Percentiles rank a stretch among this genome's conserved stretches.
These are phyloP conservation scores for Yamadazyma philogaea DNA, from an alignment of 805 yeast genomes.

Conservation along the genomic window DNA sequence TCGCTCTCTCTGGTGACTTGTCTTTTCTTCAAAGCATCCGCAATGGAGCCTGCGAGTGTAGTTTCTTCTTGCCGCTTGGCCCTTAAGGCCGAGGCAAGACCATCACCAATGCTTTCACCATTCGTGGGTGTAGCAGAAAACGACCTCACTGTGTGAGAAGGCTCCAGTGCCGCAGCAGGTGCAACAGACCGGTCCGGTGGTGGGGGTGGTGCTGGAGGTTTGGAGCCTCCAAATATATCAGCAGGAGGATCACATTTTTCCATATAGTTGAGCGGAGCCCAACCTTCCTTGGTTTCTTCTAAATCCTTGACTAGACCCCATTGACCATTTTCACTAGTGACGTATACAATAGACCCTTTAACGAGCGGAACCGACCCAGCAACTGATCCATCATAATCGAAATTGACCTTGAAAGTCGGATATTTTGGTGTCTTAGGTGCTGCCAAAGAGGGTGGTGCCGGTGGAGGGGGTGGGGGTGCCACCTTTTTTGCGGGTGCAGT, in stretches of 20 bases:
- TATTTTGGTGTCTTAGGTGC: constrained; percentile 52
- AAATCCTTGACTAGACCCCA: constrained; percentile 89
- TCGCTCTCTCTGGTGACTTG: constrained; percentile 61
- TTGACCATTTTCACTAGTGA: constrained; percentile 74
- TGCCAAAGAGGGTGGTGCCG: constrained; percentile 67
- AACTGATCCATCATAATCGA: constrained; percentile 86
- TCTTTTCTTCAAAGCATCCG: constrained; percentile 80
- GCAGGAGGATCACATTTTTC: constrained; percentile 54
- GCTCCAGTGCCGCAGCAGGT: constrained; percentile 11
- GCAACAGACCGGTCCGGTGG: constrained; percentile 26
- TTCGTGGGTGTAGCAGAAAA: constrained; percentile 19
- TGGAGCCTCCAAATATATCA: constrained; percentile 18
- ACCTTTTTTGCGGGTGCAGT: constrained; percentile 50
- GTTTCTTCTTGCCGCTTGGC: constrained; percentile 61
- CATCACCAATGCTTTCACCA: constrained; percentile 42
- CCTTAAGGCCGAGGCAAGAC: constrained; percentile 66
- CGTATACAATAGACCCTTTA: constrained; percentile 72
- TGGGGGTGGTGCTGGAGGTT: constrained; percentile 32
- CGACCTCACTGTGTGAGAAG: constrained; percentile 20
- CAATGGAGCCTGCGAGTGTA: constrained; percentile 76
- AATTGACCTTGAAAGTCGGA: constrained; percentile 82
- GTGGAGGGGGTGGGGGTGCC: constrained; percentile 48
- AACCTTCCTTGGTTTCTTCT: constrained; percentile 81
- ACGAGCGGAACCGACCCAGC: constrained; percentile 73
- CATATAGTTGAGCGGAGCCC: constrained; percentile 97